Evolutionary conservation across 768 basidiomycete genomes (phyloP).

Genomic region (Scleroderma bovista): DNA sequence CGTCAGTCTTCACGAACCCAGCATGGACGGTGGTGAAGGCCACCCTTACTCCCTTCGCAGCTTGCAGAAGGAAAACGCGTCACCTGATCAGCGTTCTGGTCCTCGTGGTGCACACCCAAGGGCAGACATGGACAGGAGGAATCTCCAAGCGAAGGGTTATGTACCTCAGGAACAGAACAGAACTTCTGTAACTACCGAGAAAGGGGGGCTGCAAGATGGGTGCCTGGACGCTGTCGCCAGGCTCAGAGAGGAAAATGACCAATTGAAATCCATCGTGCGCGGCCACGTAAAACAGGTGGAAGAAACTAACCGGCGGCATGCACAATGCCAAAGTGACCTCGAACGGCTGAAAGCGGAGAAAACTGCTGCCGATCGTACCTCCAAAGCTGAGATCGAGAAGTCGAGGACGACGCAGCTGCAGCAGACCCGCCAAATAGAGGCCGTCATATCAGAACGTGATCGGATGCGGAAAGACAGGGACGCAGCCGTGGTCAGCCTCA

Average conservation of each 20-base stretch:
- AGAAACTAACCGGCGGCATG: constrained; percentile 7
- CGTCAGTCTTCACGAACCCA: constrained; percentile 1
- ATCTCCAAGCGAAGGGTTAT: not conserved
- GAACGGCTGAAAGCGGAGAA: constrained; percentile 13
- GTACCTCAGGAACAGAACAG: not conserved
- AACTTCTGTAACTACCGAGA: not conserved
- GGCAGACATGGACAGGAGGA: no score
- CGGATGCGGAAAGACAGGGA: constrained; percentile 22
- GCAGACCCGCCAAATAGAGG: constrained; percentile 14
- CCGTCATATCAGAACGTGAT: constrained; percentile 19
- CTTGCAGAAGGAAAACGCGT: not conserved
- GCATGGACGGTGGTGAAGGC: not conserved
- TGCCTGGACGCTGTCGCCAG: constrained; percentile 1
- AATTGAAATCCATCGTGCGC: constrained; percentile 15
- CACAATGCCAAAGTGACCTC: constrained; percentile 7
- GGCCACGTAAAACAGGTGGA: constrained; percentile 16
- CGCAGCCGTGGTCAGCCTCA: constrained; percentile 6
- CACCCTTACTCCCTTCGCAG: not conserved
- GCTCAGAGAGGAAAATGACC: constrained; percentile 21
- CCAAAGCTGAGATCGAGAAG: constrained; percentile 12
- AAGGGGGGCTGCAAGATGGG: not conserved
- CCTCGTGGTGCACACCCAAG: not conserved
- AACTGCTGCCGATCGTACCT: not conserved
- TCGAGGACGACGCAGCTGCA: constrained; percentile 14
- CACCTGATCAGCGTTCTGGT: not conserved